Percentiles rank a stretch among this genome's conserved stretches.
phyloP scores from a whole-genome alignment of 2,329 filamentous ascomycete species.

The Ophiocordyceps australis region DNA sequence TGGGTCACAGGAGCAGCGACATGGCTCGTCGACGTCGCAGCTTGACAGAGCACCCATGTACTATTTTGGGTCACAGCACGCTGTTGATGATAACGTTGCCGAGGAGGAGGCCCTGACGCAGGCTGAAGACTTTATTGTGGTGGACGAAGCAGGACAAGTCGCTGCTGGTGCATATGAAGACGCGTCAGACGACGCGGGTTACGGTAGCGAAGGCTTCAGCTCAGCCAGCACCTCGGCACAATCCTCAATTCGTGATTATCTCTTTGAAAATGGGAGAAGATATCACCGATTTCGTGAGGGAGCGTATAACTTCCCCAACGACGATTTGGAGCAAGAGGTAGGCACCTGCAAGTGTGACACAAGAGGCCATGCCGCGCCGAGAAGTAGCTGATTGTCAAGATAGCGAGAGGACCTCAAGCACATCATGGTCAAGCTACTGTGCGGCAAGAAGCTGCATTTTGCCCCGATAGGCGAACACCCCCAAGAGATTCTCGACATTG shows the following conservation, averaged over 20 bases:
- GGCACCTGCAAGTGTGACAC: no score
- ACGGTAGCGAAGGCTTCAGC: conserved; percentile 16
- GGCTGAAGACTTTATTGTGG: conserved; percentile 17
- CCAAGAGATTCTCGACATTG: conserved; percentile 35
- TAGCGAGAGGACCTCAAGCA: conserved; percentile 36
- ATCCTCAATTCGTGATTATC: conserved; percentile 28
- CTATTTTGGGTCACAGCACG: no score
- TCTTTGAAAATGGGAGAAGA: conserved; percentile 36
- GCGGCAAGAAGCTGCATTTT: conserved; percentile 28
- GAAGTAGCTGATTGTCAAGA: no score
- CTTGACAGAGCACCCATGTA: conserved; percentile 18
- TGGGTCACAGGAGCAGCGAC: no score
- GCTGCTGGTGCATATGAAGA: conserved; percentile 2
- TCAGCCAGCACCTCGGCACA: conserved; percentile 18
- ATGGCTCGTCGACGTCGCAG: no score
- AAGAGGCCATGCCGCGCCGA: no score
- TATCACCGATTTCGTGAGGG: conserved; percentile 38
- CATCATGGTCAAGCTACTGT: conserved; percentile 28
- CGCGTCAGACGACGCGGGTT: conserved; percentile 16
- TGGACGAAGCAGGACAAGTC: conserved; percentile 10
- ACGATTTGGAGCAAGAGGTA: conserved; percentile 36
- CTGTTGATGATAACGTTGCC: no score
- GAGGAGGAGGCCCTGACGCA: conserved; percentile 17
- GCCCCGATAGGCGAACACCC: conserved; percentile 28
- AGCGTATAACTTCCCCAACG: conserved; percentile 39